Base-by-base conservation (phyloP, 495 filamentous ascomycete genomes). In the Aspergillus campestris region DNA sequence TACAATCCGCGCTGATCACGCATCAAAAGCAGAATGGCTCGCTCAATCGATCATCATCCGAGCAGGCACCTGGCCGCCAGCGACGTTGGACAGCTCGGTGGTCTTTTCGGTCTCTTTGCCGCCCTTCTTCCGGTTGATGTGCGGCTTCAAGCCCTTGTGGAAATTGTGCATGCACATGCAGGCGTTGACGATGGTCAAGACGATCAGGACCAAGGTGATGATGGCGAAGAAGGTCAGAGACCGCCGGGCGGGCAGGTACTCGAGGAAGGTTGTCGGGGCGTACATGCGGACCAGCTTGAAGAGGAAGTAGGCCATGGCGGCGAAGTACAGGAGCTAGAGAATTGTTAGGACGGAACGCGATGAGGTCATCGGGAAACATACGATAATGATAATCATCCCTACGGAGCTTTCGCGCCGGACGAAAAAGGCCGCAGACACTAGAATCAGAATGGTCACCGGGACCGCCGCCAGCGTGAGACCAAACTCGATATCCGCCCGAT, bases 251-350 rank as follows among this genome's bases (percentile, higher is more conserved):
- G 91, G 79, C 18, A 72, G 45, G 65, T 96, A 98, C 46, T 71
- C 60, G 6, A 60, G 29, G 27, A 53, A 59, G n/a, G 68, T 70
- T 10, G 52, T 53, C 11, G 72, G 64, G 47, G 79, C 76, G 69
- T 94, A 98, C 82, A 98, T 98, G 59, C 92, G 89, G 44, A 89
- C 81, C 24, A 96, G 80, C 73, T 98, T 98, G 80, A 97, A 98
- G 58, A 95, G 75, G 76, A 98, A 98, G 69, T 97, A 98, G 39
- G 85, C 89, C 53, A 97, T 75, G 32, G 80, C 91, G 41, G 81
- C 89, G 57, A 95, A 88, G 65, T 95, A 94, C 13, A 95, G 74
- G 36, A 89, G 58, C 78, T 80, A 50, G 15, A 35, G 36, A 34
- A 33, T 8, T 10, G 46, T 66, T 45, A 67, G 59, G 13, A 44